Evolutionary conservation across 1,139 yeast genomes (phyloP).

Genomic region (Pichia terricola): DNA sequence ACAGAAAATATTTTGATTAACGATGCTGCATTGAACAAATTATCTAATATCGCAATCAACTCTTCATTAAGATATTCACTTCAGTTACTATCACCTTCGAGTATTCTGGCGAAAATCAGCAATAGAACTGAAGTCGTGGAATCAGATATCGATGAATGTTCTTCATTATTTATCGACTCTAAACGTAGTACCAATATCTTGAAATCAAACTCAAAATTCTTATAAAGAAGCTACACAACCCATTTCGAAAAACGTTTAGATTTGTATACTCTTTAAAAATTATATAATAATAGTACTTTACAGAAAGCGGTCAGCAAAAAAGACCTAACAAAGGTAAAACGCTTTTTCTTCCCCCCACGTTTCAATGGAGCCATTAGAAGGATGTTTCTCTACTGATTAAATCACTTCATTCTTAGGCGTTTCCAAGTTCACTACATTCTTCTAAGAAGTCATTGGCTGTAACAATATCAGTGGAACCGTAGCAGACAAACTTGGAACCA

Average conservation of each 20-base stretch:
- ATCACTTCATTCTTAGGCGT: not conserved
- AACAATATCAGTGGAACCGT: slow-evolving; percentile 78
- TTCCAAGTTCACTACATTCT: slow-evolving; percentile 50
- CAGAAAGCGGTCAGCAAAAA: not conserved
- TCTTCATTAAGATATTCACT: slow-evolving; percentile 86
- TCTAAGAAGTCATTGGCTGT: slow-evolving; percentile 69
- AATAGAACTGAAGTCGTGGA: slow-evolving; percentile 63
- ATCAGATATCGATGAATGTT: slow-evolving; percentile 80
- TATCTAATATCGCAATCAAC: slow-evolving; percentile 61
- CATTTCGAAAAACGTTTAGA: too few species aligned
- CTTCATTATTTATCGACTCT: slow-evolving; percentile 77
- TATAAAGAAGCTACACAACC: slow-evolving; percentile 9
- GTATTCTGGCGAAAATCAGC: slow-evolving; percentile 64
- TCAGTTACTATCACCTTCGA: slow-evolving; percentile 87
- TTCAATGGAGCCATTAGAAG: too few species aligned
- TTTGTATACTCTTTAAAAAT: not conserved
- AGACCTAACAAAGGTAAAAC: too few species aligned
- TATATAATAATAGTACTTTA: not conserved
- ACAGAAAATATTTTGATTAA: slow-evolving; percentile 62
- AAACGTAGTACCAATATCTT: slow-evolving; percentile 74
- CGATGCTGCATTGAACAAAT: slow-evolving; percentile 58
- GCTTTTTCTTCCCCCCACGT: too few species aligned
- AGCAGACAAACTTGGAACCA: slow-evolving; percentile 42
- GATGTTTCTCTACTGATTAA: too few species aligned
- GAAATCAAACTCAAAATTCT: slow-evolving; percentile 37